Evolutionary conservation across 139 green algal species (phyloP), one percentile per base, ranked within the genome.

Genomic region (Auxenochlorella pyrenoidosa): DNA sequence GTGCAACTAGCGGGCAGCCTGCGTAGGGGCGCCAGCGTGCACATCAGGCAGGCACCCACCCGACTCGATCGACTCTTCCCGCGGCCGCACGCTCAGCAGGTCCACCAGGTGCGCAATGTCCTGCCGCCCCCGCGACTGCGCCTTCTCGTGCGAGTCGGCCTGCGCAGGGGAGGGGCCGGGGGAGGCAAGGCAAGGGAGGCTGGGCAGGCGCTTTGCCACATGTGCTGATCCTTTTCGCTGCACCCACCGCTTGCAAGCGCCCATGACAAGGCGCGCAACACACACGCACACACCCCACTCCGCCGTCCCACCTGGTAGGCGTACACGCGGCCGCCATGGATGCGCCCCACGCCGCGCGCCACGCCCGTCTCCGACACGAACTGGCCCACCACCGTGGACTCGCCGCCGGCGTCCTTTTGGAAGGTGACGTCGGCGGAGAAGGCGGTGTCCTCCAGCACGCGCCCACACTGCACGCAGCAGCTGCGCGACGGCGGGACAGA

Each of bases 391-490:
- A 96, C 92, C 71, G 93, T 93, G 44, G 90, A 92, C 81, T 95
- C 93, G 38, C 95, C 95, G 85, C 95, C 95, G 6, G 90, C 92
- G 30, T 94, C 95, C 78, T 99, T 99, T 2, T 88, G 82, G 83
- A 99, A 99, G 22, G 94, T 97, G 32, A 97, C 90, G 54, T 99
- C 96, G 30, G 89, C 93, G 38, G 91, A 95, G 72, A 98, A 99
- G 59, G 95, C 93, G n/a, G 87, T 87, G 60, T 99, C 96, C 60
- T 99, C 96, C 38, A 99, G 91, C 79, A 99, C 96, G 19, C 91
- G 92, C 10, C 97, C 97, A 88, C 97, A 99, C 44, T 90, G 58
- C 16, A 93, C 93, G 92, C 97, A 99, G 91, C 93, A 96, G 19
- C 92, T 95, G 92, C 65, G 66, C 36, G 47, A 34, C 4, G 8